These are phyloP conservation scores for Aspergillus ostianus DNA, from an alignment of 495 filamentous ascomycete genomes.

Conservation along the genomic window DNA sequence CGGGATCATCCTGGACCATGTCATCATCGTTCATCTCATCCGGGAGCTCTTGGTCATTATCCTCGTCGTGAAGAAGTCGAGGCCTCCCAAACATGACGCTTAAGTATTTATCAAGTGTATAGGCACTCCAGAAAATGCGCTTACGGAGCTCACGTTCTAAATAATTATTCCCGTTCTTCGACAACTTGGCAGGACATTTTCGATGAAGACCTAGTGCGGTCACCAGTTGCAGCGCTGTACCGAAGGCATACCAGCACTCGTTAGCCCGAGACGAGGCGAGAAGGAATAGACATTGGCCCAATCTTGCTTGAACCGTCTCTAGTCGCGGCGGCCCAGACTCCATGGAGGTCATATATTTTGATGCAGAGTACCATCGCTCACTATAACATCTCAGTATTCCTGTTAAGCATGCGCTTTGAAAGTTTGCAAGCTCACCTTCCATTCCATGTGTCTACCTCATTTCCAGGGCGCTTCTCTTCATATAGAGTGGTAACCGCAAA, in stretches of 20 bases:
- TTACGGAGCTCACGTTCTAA: conserved; percentile 46
- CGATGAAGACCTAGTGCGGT: conserved; percentile 46
- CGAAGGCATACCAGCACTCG: conserved; percentile 50
- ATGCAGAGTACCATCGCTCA: conserved; percentile 44
- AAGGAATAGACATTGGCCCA: conserved; percentile 46
- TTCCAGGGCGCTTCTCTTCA: conserved; percentile 28
- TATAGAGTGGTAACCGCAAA: conserved; percentile 43
- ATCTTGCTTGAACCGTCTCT: conserved; percentile 44
- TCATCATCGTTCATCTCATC: conserved; percentile 54
- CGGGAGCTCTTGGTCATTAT: conserved; percentile 54
- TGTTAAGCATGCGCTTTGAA: not conserved
- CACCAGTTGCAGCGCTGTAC: conserved; percentile 45
- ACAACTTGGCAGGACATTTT: conserved; percentile 30
- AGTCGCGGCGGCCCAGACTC: conserved; percentile 44
- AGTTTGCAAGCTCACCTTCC: conserved; percentile 27
- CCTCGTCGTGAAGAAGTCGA: conserved; percentile 50
- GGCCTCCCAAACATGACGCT: conserved; percentile 55
- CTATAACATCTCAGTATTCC: conserved; percentile 14
- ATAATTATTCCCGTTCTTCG: conserved; percentile 32
- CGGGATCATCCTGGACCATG: conserved; percentile 42
- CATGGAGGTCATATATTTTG: conserved; percentile 40
- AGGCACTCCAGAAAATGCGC: conserved; percentile 57
- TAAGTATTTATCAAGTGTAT: conserved; percentile 58
- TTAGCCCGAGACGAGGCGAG: conserved; percentile 48
- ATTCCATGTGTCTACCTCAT: conserved; percentile 20